Conservation (phyloP, 164 flowering plant species). For the Vitis vinifera region ASM3070453v1 NC_081819.1:19083001-19083500, state of each 20-base stretch:
- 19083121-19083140: constrained; percentile 55
- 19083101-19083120: constrained; percentile 62
- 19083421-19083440: constrained; percentile 64
- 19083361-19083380: not conserved
- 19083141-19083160: constrained; percentile 78
- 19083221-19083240: constrained; percentile 82
- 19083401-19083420: constrained; percentile 77
- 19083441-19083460: constrained; percentile 58
- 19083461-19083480: constrained; percentile 50
- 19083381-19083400: constrained; percentile 33
- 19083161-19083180: constrained; percentile 94
- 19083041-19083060: constrained; percentile 59
- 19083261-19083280: constrained; percentile 80
- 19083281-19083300: constrained; percentile 84
- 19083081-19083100: constrained; percentile 70
- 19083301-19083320: constrained; percentile 44
- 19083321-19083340: not conserved
- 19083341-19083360: no score
- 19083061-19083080: constrained; percentile 45
- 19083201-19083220: constrained; percentile 83
- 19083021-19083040: constrained; percentile 68
- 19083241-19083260: constrained; percentile 60
- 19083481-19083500: not conserved
- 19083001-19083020: constrained; percentile 72
- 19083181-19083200: constrained; percentile 89